Base-by-base conservation (phyloP, 306 rosid genomes). In the Quercus alba region DNA sequence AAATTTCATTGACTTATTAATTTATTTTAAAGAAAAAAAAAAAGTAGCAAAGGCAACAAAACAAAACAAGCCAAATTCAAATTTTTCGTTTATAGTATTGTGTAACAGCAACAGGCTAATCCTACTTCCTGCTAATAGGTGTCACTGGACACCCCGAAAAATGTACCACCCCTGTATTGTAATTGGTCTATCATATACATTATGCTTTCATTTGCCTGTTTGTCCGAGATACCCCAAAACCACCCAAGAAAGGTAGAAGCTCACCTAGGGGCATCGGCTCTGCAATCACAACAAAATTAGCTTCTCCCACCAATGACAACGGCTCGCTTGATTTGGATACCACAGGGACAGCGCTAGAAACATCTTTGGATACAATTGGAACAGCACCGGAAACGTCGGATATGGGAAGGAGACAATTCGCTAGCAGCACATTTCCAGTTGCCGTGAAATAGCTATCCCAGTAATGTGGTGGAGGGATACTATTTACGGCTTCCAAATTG, bases 401-500 rank as follows among this genome's bases (percentile, higher is more conserved):
- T 8, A 85, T 87, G 14, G 94, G 97, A 49, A 91, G 17, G 66
- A 93, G 75, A 72, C 94, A 91, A 76, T 93, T 91, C 5, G 98
- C 98, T 6, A 91, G 81, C 70, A 87, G 94, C 12, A 89, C 98
- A 61, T 81, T 89, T 49, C 83, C 74, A 0, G 85, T 72, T 4
- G 89, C 77, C 28, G 80, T 80, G 75, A 67, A 70, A 54, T 59
- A 71, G 76, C 83, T 83, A 61, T 81, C 88, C 91, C 85, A 81
- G 30, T 66, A 64, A 77, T 76, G 64, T 3, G 81, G 76, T 17
- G 86, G 88, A 17, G 86, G 77, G 76, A 85, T 70, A 76, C 72
- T 72, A 38, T 84, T 81, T 5, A 89, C 89, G 1, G 87, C 87
- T 1, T 88, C 89, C 1, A 91, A 81, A 57, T 89, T 85, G 63